Percentiles rank a stretch among this genome's conserved stretches.
Evolutionary conservation across 768 basidiomycete genomes (phyloP).

Genomic region (Auriscalpium orientale): DNA sequence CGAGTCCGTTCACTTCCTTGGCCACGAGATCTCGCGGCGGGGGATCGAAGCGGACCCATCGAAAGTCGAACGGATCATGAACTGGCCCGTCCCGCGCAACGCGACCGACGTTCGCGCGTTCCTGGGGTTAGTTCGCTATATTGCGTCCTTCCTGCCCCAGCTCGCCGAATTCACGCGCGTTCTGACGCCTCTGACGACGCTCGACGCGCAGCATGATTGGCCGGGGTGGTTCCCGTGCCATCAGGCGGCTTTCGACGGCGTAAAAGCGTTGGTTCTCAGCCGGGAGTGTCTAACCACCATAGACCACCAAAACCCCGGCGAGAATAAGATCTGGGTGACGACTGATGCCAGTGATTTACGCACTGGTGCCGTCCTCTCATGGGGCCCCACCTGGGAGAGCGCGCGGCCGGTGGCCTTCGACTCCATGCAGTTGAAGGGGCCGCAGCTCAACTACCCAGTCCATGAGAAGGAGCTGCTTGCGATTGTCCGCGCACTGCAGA

Average conservation of each 20-base stretch:
- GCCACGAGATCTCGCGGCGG: slow-evolving; percentile 23
- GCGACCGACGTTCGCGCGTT: slow-evolving; percentile 2
- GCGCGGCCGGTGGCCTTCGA: slow-evolving; percentile 28
- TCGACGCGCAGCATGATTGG: slow-evolving; percentile 14
- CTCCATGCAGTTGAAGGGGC: slow-evolving; percentile 22
- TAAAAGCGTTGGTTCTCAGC: slow-evolving; percentile 24
- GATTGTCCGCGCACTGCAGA: slow-evolving; percentile 24
- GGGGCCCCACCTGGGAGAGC: slow-evolving; percentile 17
- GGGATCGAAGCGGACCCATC: slow-evolving; percentile 20
- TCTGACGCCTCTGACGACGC: slow-evolving; percentile 20
- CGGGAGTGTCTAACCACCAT: slow-evolving; percentile 24
- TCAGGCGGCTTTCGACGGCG: slow-evolving; percentile 28
- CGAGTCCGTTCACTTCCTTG: slow-evolving; percentile 23
- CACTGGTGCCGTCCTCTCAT: slow-evolving; percentile 17
- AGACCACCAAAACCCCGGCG: slow-evolving; percentile 23
- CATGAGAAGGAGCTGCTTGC: slow-evolving; percentile 34
- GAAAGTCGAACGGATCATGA: slow-evolving; percentile 22
- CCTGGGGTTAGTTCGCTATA: slow-evolving; percentile 23
- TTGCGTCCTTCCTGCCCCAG: slow-evolving; percentile 22
- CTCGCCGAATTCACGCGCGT: slow-evolving; percentile 24
- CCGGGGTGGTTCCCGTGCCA: slow-evolving; percentile 22
- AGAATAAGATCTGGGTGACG: slow-evolving; percentile 28
- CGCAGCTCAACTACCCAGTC: slow-evolving; percentile 29
- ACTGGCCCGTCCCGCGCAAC: slow-evolving; percentile 22
- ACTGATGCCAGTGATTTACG: slow-evolving; percentile 24